Evolutionary conservation across 768 basidiomycete genomes (phyloP), one percentile per base, ranked within the genome.

Genomic region (Termitomyces sp.): DNA sequence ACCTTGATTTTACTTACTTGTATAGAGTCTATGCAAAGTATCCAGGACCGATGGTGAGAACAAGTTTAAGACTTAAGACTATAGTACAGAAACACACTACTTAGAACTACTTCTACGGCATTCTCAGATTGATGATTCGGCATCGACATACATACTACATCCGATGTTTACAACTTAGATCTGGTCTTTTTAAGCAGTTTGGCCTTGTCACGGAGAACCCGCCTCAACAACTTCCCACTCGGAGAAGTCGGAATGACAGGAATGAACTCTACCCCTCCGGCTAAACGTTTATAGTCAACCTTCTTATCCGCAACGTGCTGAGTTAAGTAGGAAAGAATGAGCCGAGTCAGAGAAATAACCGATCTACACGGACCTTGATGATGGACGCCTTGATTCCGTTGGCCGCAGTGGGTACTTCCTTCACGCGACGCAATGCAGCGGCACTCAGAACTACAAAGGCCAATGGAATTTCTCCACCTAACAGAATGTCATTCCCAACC

Each of bases 401-500:
- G 0, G 64, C 62, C 25, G 70, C 68, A 23, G 1, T 55, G 1
- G 71, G 65, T 44, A 70, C 64, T 33, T 66, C 51, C 22, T 62
- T 57, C 11, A 74, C 65, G 29, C 71, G 70, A 47, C 68, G 47
- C 3, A 73, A 66, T 7, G 79, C 77, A n/a, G 72, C 66, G 2
- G 67, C 59, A 6, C 69, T 74, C 4, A 86, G 73, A 1, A 82
- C 83, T 3, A 89, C 77, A 60, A 82, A 89, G 5, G 87, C 89
- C 62, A 88, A 63, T 0, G 88, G 88, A 6, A 87, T 69, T 64
- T 90, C 88, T 15, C 88, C 88, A 55, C 72, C 76, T 79, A 45
- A 23, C 10, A 60, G 36, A 57, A 59, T 20, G 36, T 3, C 9
- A 54, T 29, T 39, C 36, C 23, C 15, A 25, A 9, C 3, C 16